Evolutionary conservation across 345 rosid species (phyloP).

Genomic region (Bruguiera parviflora): DNA sequence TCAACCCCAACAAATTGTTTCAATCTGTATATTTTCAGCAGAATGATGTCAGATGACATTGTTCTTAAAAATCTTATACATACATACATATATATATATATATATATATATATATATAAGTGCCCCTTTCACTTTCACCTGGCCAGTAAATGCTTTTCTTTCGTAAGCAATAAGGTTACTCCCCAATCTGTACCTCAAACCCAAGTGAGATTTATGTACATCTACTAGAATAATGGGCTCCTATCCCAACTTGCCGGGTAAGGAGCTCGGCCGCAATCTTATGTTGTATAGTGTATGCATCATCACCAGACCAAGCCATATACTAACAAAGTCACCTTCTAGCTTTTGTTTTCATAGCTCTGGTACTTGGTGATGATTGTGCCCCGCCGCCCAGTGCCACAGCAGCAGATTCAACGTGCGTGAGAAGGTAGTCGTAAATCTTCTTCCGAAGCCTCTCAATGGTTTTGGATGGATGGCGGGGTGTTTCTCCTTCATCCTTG

Average conservation of each 20-base stretch:
- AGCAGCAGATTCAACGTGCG: conserved; percentile 92
- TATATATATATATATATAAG: not conserved
- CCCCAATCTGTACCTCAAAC: conserved; percentile 19
- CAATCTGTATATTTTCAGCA: not conserved
- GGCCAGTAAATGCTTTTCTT: conserved; percentile 10
- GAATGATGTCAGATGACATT: not conserved
- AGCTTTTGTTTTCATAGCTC: not conserved
- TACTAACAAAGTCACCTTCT: not conserved
- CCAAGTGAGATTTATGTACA: conserved; percentile 23
- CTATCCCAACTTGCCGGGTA: conserved; percentile 12
- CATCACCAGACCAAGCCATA: not conserved
- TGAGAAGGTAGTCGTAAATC: conserved; percentile 83
- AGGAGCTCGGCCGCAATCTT: conserved; percentile 4
- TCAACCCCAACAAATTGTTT: not conserved
- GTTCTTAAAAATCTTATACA: too few relatives aligned
- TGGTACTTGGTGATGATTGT: conserved; percentile 41
- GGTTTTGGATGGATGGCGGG: conserved; percentile 56
- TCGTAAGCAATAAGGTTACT: not conserved
- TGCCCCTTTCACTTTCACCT: not conserved
- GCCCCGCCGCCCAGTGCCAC: conserved; percentile 78
- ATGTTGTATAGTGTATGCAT: conserved; percentile 11
- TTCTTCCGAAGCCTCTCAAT: conserved; percentile 70
- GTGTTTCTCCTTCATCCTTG: conserved; percentile 50
- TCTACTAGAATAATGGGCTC: conserved; percentile 3
- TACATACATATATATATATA: too few relatives aligned